These are phyloP conservation scores for Trichophyton simii DNA, from an alignment of 2,329 filamentous ascomycete species.

Conservation along the genomic window DNA sequence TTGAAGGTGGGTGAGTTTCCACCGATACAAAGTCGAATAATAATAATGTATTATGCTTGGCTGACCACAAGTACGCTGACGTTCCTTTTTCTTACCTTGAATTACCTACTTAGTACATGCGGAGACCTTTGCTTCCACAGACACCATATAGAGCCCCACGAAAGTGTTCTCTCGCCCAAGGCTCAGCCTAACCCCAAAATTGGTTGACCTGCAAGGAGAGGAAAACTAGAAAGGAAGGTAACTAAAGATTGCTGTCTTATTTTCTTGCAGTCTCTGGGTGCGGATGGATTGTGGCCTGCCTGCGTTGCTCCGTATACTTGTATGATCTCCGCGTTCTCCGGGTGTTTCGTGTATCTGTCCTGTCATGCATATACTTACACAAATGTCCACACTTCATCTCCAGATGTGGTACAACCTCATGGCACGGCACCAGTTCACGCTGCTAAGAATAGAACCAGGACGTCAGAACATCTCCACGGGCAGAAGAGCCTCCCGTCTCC, in stretches of 20 bases:
- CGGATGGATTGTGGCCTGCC: neutral
- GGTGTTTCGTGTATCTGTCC: neutral
- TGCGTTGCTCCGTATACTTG: neutral
- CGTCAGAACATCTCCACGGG: neutral
- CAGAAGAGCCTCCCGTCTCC: neutral
- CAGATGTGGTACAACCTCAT: neutral
- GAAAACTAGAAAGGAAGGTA: neutral
- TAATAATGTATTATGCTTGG: neutral
- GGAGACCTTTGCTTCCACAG: neutral
- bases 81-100: neutral
- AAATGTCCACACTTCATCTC: neutral
- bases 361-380: neutral
- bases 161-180: too few species aligned
- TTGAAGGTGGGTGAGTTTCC: neutral
- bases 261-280: neutral
- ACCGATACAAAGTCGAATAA: neutral
- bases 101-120: neutral
- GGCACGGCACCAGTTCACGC: neutral
- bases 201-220: neutral
- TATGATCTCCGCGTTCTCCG: conserved; percentile 2
- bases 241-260: neutral
- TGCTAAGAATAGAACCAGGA: neutral
- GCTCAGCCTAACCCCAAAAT: too few species aligned
- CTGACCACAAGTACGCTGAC: neutral
- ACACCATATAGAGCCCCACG: neutral